phyloP scores from a whole-genome alignment of 345 rosid species.

The Populus tremula region DNA sequence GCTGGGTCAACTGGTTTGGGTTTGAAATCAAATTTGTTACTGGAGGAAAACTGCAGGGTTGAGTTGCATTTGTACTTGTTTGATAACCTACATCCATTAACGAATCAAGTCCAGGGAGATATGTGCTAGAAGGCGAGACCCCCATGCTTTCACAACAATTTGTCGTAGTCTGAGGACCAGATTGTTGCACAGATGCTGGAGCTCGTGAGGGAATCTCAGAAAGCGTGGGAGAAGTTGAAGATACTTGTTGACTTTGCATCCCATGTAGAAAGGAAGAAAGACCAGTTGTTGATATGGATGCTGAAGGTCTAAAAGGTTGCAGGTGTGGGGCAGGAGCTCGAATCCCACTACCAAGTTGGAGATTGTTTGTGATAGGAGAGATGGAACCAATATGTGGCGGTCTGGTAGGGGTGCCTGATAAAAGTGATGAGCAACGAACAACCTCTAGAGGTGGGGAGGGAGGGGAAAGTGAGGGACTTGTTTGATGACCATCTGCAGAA shows the following conservation, averaged over 20 bases:
- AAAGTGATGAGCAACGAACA: slow-evolving; percentile 13
- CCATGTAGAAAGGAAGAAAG: slow-evolving; percentile 19
- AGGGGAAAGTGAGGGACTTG: not conserved
- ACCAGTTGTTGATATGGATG: slow-evolving; percentile 10
- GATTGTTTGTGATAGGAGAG: slow-evolving; percentile 26
- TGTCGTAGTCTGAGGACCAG: slow-evolving; percentile 6
- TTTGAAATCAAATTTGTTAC: slow-evolving; percentile 6
- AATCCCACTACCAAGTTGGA: slow-evolving; percentile 32
- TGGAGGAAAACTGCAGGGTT: slow-evolving; percentile 4
- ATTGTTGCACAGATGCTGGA: slow-evolving; percentile 14
- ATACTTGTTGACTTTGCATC: slow-evolving; percentile 14
- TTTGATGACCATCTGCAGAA: not conserved
- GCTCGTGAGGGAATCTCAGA: slow-evolving; percentile 8
- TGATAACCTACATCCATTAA: slow-evolving; percentile 16
- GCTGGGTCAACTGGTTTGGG: not conserved
- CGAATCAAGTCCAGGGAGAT: slow-evolving; percentile 22
- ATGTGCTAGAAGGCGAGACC: slow-evolving; percentile 8
- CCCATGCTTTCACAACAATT: slow-evolving; percentile 5
- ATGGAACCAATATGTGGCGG: slow-evolving; percentile 34
- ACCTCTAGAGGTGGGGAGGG: slow-evolving; percentile 20
- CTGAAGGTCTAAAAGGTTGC: slow-evolving; percentile 41
- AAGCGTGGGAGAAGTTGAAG: slow-evolving; percentile 10
- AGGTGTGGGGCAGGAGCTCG: slow-evolving; percentile 58
- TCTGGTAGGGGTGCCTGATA: slow-evolving; percentile 24
- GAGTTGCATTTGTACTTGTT: slow-evolving; percentile 10